Base-by-base conservation (phyloP, 1,284 basidiomycete species). In the Ganoderma lingzhi region DNA sequence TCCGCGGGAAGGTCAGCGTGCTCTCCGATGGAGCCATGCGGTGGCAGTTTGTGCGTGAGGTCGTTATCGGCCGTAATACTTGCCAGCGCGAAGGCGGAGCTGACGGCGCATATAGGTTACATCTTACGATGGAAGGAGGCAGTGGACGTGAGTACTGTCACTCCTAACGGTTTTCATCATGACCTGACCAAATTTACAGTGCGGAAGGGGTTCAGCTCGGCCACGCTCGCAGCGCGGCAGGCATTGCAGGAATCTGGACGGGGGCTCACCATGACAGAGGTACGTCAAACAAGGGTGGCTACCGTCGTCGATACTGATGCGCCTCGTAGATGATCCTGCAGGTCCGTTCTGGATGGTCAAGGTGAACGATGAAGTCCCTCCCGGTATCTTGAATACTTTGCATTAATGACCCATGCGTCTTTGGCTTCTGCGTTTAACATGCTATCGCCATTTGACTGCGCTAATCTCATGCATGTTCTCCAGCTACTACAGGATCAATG, bases 271-370 rank as follows among this genome's bases (percentile, higher is more conserved):
- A 91, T 72, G 86, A 87, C 61, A 83, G 84, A 73, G 88, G 74
- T 74, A 37, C 12, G 42, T 41, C n/a, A 2, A 56, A 5, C 23
- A 1, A 55, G 62, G 59, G 8, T 66, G 41, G 44, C 30, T 62
- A 60, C 32, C 9, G 15, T 8, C 51, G 23, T 45, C 1, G 10
- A 23, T 53, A 15, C n/a, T 62, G 30, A 67, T 30, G 5, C 35
- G 6, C 32, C n/a, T 3, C n/a, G 6, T 39, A 89, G 89, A 85
- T 63, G 89, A 91, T 76, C 89, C 89, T 55, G 86, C 85, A 65
- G 88, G 88, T 61, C 89, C 89, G 1, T 90, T 89, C 76, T 90
- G 88, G 88, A 79, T 90, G 71, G 88, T 87, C 85, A 90, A 89
- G 77, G 84, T 86, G 30, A 78, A 68, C 12, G 75, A 72, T 30